Conservation (phyloP, 345 rosid species). For the Orychophragmus violaceus region DNA sequence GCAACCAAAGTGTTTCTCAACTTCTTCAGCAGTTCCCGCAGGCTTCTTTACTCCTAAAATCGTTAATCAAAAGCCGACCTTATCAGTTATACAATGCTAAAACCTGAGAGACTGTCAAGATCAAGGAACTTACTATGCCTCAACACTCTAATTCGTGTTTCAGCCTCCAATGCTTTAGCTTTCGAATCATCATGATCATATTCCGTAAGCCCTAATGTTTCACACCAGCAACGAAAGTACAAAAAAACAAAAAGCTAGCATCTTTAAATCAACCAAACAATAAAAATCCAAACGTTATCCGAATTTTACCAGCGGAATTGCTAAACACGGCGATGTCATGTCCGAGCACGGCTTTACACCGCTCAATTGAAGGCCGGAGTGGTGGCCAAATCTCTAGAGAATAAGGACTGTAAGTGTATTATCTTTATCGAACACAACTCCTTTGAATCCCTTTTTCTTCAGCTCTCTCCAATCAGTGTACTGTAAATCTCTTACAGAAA, state of each 20-base stretch:
- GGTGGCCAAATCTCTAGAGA: constrained; percentile 69
- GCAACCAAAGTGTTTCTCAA: constrained; percentile 93
- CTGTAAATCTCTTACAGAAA: constrained; percentile 62
- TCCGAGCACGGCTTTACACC: constrained; percentile 79
- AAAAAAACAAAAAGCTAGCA: no score
- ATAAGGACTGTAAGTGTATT: constrained; percentile 91
- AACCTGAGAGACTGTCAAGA: not conserved
- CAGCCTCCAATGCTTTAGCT: constrained; percentile 78
- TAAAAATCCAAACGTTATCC: not conserved
- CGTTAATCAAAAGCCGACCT: not conserved
- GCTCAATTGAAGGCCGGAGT: constrained; percentile 53
- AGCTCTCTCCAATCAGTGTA: constrained; percentile 83
- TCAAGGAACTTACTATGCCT: constrained; percentile 75
- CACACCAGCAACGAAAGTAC: no score
- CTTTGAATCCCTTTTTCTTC: constrained; percentile 67
- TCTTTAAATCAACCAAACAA: no score
- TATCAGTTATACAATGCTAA: not conserved
- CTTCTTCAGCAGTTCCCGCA: constrained; percentile 88
- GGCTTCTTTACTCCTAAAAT: constrained; percentile 80
- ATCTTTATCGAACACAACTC: constrained; percentile 96
- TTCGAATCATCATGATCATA: constrained; percentile 82
- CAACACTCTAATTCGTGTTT: constrained; percentile 81
- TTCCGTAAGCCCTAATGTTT: constrained; percentile 84
- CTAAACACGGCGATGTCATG: constrained; percentile 80
- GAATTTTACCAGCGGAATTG: constrained; percentile 79